phyloP scores from a whole-genome alignment of 345 rosid species.

The Arabidopsis thaliana region DNA sequence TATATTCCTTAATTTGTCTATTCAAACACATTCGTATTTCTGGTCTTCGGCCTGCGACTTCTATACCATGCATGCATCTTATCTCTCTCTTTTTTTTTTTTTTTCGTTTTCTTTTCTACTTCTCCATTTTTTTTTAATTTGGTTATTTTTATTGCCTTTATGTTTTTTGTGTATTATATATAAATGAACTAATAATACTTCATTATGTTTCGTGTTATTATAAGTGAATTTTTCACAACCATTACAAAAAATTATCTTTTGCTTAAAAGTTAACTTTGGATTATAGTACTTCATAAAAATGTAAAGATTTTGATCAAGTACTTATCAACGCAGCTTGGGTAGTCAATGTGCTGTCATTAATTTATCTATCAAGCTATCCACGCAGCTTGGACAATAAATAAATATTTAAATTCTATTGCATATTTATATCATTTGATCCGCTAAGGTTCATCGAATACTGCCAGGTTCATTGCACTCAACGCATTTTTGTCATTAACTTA shows the following conservation, averaged over 20 bases:
- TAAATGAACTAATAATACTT: too few relatives aligned
- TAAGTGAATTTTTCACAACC: too few relatives aligned
- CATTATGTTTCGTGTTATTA: too few relatives aligned
- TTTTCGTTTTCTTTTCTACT: too few relatives aligned
- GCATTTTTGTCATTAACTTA: constrained; percentile 33
- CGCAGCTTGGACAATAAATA: constrained; percentile 39
- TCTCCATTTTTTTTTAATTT: too few relatives aligned
- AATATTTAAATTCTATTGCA: background rate
- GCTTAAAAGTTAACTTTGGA: too few relatives aligned
- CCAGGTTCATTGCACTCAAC: constrained; percentile 41
- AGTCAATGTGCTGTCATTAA: constrained; percentile 34
- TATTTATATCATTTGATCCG: constrained; percentile 27
- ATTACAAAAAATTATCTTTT: too few relatives aligned
- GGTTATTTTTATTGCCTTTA: too few relatives aligned
- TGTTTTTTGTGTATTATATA: too few relatives aligned
- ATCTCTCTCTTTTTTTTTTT: background rate
- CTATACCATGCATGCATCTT: constrained; percentile 39
- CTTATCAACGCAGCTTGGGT: too few relatives aligned
- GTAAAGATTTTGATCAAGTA: too few relatives aligned
- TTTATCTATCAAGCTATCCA: constrained; percentile 31
- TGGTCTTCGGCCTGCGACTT: constrained; percentile 7
- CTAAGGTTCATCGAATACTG: constrained; percentile 35
- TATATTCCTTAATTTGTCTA: constrained; percentile 9
- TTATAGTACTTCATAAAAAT: too few relatives aligned
- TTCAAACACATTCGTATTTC: constrained; percentile 20